Evolutionary conservation across 2,329 filamentous ascomycete genomes (phyloP), one percentile per base, ranked within the genome.

Genomic region (Diaporthe sp.): DNA sequence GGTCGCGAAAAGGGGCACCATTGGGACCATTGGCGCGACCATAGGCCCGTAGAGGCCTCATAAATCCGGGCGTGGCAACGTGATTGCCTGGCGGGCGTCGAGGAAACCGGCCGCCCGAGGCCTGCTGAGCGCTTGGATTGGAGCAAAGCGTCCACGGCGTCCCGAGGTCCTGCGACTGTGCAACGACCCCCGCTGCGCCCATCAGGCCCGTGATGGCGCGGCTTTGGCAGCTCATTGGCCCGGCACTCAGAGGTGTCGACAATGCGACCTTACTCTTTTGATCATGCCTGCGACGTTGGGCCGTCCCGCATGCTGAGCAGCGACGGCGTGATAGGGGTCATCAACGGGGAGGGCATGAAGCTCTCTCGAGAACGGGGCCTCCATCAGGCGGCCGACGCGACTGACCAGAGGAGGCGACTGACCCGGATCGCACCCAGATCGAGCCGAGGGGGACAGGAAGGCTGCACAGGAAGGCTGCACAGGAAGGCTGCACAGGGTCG

Each of bases 241-340:
- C 35, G 58, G 59, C 66, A 68, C 17, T 55, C 37, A 30, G 3
- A 53, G 32, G 6, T 39, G 51, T 50, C 27, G 55, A 25, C 17
- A 37, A 35, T 71, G 68, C 53, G 8, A 74, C 72, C 72, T 71
- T 66, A 71, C 68, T 63, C 15, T 71, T 68, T 42, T 25, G 72
- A 56, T 35, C 58, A 50, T 35, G 55, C 32, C 27, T 63, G 53
- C 42, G 44, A 50, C 69, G 42, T 71, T 59, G 56, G 69, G 55
- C 56, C 25, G n/a, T 71, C 44, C 47, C 32, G 27, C 56, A 44
- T 51, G 25, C 22, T 55, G 42, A 30, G 30, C 25, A 9, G 56
- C 37, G 44, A 44, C 70, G 32, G 55, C 53, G 50, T 71, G 44
- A 55, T 58, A 13, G 50, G 51, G 50, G 65, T 56, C 39, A 50